Evolutionary conservation across 371 early-diverging fungal genomes (phyloP), one percentile per base, ranked within the genome.

Genomic region (Blakeslea trispora): DNA sequence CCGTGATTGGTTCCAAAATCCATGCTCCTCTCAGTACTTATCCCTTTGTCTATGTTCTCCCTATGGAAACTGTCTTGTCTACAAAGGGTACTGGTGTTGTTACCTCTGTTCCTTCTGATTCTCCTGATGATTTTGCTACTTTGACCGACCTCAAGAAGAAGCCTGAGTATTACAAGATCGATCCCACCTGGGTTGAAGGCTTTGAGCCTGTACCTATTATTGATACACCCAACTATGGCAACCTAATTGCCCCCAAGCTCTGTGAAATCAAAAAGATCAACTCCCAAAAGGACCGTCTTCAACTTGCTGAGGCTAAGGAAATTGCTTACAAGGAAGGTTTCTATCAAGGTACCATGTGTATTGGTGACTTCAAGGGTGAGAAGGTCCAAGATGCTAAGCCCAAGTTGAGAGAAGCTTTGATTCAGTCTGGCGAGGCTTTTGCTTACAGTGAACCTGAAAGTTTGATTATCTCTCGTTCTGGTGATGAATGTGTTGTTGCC

Each of bases 1-100:
- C 84, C 54, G 74, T 99, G 57, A 74, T 99, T 46, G 99, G 99
- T 51, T 81, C 96, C 43, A 89, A 91, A 71, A 83, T 99, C 59
- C 80, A 85, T 50, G 96, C 97, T 34, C 99, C 99, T 40, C 81
- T 96, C 52, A 83, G 90, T 59, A 54, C 61, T 18, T 95, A 89
- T 73, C 69, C 79, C 35, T 68, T 81, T 28, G 91, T 99, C 37
- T 99, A 93, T 68, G 92, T 95, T 31, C 85, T 99, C 56, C 99
- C 99, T 24, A 95, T 98, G 96, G 96, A 96, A 22, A 93, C 89
- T 49, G 97, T 99, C 21, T 75, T 95, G 45, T 84, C 93, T 37
- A 94, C 91, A 50, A 98, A 93, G 87, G 99, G 99, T 66, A 99
- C 99, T 5, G 99, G 98, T 61, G 94, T 99, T 22, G 98, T 98